Conservation (phyloP, 163 green algal species). For the Trebouxia gelatinosa region DNA sequence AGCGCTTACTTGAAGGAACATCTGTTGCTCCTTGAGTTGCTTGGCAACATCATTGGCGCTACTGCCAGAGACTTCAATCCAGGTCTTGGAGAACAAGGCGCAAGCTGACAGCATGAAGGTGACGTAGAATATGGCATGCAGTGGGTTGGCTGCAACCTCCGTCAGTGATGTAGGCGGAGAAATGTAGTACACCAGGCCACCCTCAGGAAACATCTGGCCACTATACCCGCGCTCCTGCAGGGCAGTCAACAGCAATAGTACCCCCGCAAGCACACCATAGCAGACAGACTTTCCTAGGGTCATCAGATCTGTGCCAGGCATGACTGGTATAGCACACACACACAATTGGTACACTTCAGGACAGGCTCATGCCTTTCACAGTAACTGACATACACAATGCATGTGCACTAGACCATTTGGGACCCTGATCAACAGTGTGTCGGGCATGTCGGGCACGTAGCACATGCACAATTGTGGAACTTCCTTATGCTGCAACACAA, state of each 20-base stretch:
- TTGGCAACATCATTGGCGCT: slow-evolving; percentile 94
- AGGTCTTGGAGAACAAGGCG: slow-evolving; percentile 99
- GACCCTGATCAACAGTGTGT: too few species aligned
- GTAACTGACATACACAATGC: too few species aligned
- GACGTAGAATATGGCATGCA: slow-evolving; percentile 98
- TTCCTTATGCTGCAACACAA: neutral
- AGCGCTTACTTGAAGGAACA: slow-evolving; percentile 71
- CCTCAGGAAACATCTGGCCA: slow-evolving; percentile 89
- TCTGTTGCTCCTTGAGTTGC: slow-evolving; percentile 96
- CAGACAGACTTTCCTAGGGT: neutral
- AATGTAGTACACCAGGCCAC: slow-evolving; percentile 99
- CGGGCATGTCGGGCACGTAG: neutral
- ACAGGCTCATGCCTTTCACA: too few species aligned
- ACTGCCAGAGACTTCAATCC: slow-evolving; percentile 99
- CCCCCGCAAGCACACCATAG: neutral
- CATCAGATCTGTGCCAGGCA: too few species aligned
- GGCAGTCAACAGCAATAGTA: neutral
- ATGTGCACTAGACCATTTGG: too few species aligned
- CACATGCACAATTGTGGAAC: neutral
- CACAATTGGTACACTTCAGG: too few species aligned
- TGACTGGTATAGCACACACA: too few species aligned
- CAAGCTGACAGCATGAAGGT: slow-evolving; percentile 98
- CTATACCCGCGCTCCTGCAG: slow-evolving; percentile 50
- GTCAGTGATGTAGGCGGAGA: slow-evolving; percentile 81
- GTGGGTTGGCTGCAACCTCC: slow-evolving; percentile 87